Evolutionary conservation across 148 eudicot species (phyloP).

Genomic region (Diospyros lotus): DNA sequence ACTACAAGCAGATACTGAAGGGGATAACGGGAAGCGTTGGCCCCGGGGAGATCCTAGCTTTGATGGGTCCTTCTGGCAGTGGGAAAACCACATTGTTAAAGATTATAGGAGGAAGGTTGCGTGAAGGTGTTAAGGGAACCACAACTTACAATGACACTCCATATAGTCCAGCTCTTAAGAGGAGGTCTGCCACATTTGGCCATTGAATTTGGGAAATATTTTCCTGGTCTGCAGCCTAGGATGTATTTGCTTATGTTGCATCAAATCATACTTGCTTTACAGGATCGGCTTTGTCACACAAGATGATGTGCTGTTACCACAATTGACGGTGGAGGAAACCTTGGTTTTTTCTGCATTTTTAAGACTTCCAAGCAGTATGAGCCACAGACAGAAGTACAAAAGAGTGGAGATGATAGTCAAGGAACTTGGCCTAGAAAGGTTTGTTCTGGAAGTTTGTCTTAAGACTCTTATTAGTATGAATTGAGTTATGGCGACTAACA

Average conservation of each 20-base stretch:
- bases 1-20: conserved; percentile 72
- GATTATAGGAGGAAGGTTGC: conserved; percentile 76
- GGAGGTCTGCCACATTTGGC: conserved; percentile 39
- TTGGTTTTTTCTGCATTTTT: conserved; percentile 82
- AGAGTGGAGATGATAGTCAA: conserved; percentile 75
- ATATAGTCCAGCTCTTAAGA: conserved; percentile 76
- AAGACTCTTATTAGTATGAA: not conserved
- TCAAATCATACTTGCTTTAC: not conserved
- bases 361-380: conserved; percentile 84
- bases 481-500: not conserved
- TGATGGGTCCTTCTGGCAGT: conserved; percentile 99
- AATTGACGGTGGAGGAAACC: conserved; percentile 88
- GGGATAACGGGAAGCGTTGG: conserved; percentile 93
- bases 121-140: conserved; percentile 65
- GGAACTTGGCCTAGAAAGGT: conserved; percentile 97
- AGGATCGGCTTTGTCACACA: conserved; percentile 98
- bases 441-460: not conserved
- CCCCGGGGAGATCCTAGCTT: conserved; percentile 82
- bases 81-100: conserved; percentile 90
- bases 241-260: too few relatives aligned
- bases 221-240: too few relatives aligned
- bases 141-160: conserved; percentile 76
- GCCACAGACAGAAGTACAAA: conserved; percentile 66
- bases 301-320: conserved; percentile 92
- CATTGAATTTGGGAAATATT: not conserved